phyloP scores from a whole-genome alignment of 352 stramenopile genomes.

The Phytophthora ohioensis region DNA sequence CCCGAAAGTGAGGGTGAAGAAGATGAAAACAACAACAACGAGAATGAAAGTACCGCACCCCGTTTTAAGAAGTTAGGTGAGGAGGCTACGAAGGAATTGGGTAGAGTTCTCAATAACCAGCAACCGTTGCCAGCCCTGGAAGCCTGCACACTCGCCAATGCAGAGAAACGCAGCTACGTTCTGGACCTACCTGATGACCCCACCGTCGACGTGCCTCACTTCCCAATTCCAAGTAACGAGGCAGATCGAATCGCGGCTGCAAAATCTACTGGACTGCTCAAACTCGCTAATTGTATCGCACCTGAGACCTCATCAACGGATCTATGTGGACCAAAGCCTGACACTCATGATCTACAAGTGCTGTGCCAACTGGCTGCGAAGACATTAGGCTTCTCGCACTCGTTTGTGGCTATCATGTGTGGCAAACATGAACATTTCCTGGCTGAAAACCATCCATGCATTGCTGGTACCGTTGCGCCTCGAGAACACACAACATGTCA shows the following conservation, averaged over 20 bases:
- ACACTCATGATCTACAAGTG: constrained; percentile 54
- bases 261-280: constrained; percentile 13
- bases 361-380: constrained; percentile 55
- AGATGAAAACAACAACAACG: background rate
- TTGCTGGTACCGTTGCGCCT: constrained; percentile 38
- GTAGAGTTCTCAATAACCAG: constrained; percentile 19
- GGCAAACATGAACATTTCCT: constrained; percentile 50
- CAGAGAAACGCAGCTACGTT: constrained; percentile 23
- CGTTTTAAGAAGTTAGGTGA: constrained; percentile 11
- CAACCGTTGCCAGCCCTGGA: constrained; percentile 5
- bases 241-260: constrained; percentile 26
- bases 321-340: constrained; percentile 15
- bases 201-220: constrained; percentile 13
- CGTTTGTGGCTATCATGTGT: constrained; percentile 61
- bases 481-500: constrained; percentile 64
- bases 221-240: constrained; percentile 41
- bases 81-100: constrained; percentile 10
- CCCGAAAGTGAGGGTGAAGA: background rate
- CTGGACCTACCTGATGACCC: constrained; percentile 33
- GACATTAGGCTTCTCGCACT: constrained; percentile 54
- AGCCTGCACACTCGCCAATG: constrained; percentile 30
- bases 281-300: constrained; percentile 22
- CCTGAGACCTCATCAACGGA: constrained; percentile 18
- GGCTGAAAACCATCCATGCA: constrained; percentile 37
- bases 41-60: background rate